Conservation (phyloP, 2,329 filamentous ascomycete species). For the Nigrospora sphaerica region DNA sequence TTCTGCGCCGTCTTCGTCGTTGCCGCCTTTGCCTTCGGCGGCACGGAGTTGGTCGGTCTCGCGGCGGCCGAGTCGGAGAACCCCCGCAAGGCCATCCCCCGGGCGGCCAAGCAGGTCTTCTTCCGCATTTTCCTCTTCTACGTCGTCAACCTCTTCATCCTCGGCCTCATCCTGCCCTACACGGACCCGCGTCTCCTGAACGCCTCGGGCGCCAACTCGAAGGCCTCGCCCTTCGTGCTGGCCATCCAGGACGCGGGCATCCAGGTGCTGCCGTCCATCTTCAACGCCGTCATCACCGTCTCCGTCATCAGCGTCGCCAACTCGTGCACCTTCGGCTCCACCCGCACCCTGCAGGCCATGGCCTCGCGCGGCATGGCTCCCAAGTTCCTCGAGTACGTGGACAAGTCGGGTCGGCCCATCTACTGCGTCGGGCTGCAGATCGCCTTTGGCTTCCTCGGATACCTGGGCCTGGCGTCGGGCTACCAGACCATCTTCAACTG, state of each 20-base stretch:
- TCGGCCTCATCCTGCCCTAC: constrained; percentile 41
- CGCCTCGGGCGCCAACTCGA: constrained; percentile 31
- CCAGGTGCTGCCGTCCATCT: constrained; percentile 40
- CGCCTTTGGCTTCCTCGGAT: constrained; percentile 53
- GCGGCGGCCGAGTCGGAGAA: constrained; percentile 43
- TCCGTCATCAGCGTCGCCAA: constrained; percentile 46
- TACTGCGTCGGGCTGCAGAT: constrained; percentile 45
- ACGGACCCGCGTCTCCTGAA: constrained; percentile 31
- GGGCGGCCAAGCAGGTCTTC: constrained; percentile 46
- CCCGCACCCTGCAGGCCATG: constrained; percentile 43
- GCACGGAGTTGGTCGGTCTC: constrained; percentile 45
- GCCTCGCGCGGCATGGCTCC: constrained; percentile 45
- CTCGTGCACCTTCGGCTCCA: constrained; percentile 42
- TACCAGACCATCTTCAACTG: constrained; percentile 49
- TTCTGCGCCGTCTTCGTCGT: constrained; percentile 44
- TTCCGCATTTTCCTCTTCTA: constrained; percentile 48
- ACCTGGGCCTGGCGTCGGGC: constrained; percentile 39
- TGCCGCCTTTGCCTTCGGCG: constrained; percentile 43
- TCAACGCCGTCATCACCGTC: constrained; percentile 46
- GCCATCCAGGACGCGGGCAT: constrained; percentile 44
- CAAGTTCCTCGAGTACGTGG: constrained; percentile 51
- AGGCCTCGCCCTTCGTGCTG: constrained; percentile 42
- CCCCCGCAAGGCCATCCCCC: constrained; percentile 39
- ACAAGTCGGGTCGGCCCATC: constrained; percentile 52
- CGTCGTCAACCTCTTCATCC: constrained; percentile 41